phyloP scores from a whole-genome alignment of 306 rosid genomes.

The Glycine soja region DNA sequence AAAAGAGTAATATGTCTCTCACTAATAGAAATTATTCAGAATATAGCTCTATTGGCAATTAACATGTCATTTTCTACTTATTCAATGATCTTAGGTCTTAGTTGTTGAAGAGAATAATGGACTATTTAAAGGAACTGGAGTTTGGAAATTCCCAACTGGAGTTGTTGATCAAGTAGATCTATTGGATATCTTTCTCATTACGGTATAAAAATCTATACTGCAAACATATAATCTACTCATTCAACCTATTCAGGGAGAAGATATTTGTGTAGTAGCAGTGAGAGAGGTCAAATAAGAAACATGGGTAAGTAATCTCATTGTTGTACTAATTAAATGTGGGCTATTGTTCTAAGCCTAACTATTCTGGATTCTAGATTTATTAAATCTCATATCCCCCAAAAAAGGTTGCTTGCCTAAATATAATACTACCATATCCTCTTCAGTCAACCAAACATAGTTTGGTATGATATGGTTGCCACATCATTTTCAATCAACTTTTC shows the following conservation, averaged over 20 bases:
- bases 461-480: too few species aligned
- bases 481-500: too few species aligned
- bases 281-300: constrained; percentile 93
- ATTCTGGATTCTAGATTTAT: constrained; percentile 15
- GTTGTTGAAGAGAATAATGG: constrained; percentile 81
- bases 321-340: not conserved
- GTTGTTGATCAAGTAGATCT: constrained; percentile 68
- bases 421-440: not conserved
- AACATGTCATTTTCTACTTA: not conserved
- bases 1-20: not conserved
- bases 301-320: constrained; percentile 62
- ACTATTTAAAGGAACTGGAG: constrained; percentile 53
- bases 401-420: not conserved
- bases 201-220: not conserved
- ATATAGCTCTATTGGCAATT: not conserved
- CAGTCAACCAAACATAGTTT: not conserved
- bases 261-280: constrained; percentile 67
- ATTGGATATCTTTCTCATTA: constrained; percentile 9
- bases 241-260: constrained; percentile 69
- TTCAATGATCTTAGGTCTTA: constrained; percentile 57
- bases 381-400: not conserved
- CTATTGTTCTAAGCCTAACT: constrained; percentile 8
- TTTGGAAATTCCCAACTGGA: constrained; percentile 87
- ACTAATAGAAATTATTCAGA: constrained; percentile 20
- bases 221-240: constrained; percentile 10